A percentile compares a stretch with the other conserved stretches of the same genome.
Evolutionary conservation across 2,329 filamentous ascomycete genomes (phyloP).

Genomic region (Parafenestella ontariensis): DNA sequence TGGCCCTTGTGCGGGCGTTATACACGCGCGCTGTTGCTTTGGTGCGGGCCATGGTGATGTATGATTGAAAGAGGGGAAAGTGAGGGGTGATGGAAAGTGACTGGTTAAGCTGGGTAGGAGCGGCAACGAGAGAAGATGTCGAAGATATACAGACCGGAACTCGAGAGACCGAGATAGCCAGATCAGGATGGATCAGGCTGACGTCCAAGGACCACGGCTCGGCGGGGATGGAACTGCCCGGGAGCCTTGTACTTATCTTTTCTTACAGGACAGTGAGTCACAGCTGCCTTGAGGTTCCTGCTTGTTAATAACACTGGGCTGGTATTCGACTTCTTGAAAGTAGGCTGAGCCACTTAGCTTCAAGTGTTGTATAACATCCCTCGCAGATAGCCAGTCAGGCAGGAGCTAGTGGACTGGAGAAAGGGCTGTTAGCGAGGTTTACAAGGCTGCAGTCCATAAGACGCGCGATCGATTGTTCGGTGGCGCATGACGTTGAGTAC

Average conservation of each 20-base stretch:
- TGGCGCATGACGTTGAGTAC: neutral
- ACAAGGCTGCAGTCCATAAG: neutral
- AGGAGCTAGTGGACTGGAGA: neutral
- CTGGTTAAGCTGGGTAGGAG: neutral
- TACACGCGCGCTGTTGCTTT: neutral
- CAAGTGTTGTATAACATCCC: no score
- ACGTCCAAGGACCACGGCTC: neutral
- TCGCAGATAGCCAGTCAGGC: neutral
- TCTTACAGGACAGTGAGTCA: neutral
- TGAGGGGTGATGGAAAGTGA: neutral
- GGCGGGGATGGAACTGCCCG: neutral
- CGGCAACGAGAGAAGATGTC: neutral
- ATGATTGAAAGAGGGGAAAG: neutral
- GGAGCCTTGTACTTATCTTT: constrained; percentile 6
- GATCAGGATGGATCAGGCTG: constrained; percentile 3
- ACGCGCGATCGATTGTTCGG: neutral
- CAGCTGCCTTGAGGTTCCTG: neutral
- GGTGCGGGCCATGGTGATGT: neutral
- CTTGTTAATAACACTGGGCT: neutral
- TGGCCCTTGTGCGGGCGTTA: no score
- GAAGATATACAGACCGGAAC: neutral
- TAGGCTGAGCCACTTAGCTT: constrained; percentile 3
- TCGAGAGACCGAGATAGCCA: neutral
- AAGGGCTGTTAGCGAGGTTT: neutral
- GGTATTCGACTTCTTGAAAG: neutral